A percentile compares a stretch with the other conserved stretches of the same genome.
These are phyloP conservation scores for Salix brachista DNA, from an alignment of 345 rosid genomes.

Conservation along the genomic window DNA sequence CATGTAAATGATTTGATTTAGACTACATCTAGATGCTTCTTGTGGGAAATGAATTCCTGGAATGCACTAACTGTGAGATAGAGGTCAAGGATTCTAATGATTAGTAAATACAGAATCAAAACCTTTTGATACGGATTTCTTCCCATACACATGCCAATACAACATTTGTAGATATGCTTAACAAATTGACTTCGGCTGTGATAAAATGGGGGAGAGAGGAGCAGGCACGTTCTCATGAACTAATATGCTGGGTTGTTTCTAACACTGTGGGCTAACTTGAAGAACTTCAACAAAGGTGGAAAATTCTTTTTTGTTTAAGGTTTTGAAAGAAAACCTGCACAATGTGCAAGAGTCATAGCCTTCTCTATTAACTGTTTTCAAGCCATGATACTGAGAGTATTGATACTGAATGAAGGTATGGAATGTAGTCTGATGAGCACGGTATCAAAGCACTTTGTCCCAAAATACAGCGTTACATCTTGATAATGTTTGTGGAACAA, in stretches of 20 bases:
- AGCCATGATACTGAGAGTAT: not conserved
- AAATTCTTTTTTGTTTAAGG: not conserved
- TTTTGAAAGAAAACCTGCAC: not conserved
- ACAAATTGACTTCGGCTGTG: not conserved
- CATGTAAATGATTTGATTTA: not conserved
- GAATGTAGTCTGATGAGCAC: not conserved
- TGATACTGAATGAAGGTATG: not conserved
- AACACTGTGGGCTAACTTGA: not conserved
- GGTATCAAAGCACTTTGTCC: not conserved
- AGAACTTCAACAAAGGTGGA: not conserved
- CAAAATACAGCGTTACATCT: not conserved
- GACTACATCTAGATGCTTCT: not conserved
- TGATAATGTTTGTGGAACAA: slow-evolving; percentile 2
- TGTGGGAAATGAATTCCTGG: not conserved
- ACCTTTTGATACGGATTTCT: not conserved
- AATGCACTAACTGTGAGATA: not conserved
- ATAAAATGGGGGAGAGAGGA: not conserved
- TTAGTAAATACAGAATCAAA: not conserved
- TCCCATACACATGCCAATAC: not conserved
- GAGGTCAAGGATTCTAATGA: not conserved
- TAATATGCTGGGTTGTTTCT: not conserved
- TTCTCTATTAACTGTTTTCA: not conserved
- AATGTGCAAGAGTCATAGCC: not conserved
- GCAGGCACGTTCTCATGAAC: not conserved
- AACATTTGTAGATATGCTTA: not conserved